Conservation (phyloP, 1,284 basidiomycete species). For the Chalciporus piperatoides region DNA sequence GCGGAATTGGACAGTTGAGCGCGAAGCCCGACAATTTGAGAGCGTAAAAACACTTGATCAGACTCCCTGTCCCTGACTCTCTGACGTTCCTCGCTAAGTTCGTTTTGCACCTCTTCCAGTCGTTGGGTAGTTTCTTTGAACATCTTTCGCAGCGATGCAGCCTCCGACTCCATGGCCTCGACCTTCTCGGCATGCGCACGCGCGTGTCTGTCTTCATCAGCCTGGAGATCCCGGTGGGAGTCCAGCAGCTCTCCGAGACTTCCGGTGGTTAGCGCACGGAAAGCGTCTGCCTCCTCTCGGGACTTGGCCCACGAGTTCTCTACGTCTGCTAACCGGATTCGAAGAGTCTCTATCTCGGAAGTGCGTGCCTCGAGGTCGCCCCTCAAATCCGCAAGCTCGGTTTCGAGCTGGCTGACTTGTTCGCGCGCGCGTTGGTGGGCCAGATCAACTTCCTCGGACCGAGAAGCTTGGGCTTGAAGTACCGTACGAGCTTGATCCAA, state of each 20-base stretch:
- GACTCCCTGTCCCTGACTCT: slow-evolving; percentile 66
- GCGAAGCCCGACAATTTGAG: slow-evolving; percentile 77
- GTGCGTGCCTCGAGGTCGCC: slow-evolving; percentile 74
- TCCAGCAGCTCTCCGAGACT: slow-evolving; percentile 83
- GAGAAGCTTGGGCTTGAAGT: slow-evolving; percentile 69
- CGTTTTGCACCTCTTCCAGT: slow-evolving; percentile 64
- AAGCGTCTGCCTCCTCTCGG: slow-evolving; percentile 84
- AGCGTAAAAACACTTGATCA: slow-evolving; percentile 67
- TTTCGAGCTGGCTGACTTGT: slow-evolving; percentile 65
- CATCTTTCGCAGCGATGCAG: slow-evolving; percentile 69
- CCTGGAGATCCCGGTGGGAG: slow-evolving; percentile 73
- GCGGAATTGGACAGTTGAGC: slow-evolving; percentile 72
- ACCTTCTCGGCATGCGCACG: slow-evolving; percentile 80
- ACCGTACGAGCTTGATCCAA: slow-evolving; percentile 84
- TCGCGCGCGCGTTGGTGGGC: slow-evolving; percentile 69
- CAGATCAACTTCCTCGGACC: slow-evolving; percentile 80
- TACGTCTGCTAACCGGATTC: slow-evolving; percentile 63
- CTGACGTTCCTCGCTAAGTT: slow-evolving; percentile 68
- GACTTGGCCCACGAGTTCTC: slow-evolving; percentile 87
- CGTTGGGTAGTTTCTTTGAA: slow-evolving; percentile 74
- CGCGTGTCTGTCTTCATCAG: slow-evolving; percentile 71
- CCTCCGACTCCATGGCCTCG: slow-evolving; percentile 76
- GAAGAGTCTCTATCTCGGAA: slow-evolving; percentile 69
- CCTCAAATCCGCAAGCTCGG: slow-evolving; percentile 72
- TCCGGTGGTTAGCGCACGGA: slow-evolving; percentile 79